Percentiles rank a stretch among this genome's conserved stretches.
Conservation (phyloP, 192 early-diverging fungal genomes). For the Backusella mclennaniae region DNA sequence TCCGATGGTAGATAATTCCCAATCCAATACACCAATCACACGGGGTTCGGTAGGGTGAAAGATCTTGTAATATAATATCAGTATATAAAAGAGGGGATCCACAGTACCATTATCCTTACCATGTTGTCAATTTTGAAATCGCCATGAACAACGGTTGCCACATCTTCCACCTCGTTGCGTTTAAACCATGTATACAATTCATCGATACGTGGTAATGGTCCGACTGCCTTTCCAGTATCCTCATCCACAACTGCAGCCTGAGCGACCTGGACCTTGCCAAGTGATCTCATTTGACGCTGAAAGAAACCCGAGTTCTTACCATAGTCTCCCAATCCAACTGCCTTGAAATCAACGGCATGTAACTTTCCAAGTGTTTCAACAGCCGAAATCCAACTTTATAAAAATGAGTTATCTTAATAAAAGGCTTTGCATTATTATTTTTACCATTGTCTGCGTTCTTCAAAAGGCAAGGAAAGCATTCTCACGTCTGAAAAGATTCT, state of each 20-base stretch:
- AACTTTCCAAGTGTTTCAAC: conserved; percentile 78
- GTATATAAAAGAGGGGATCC: conserved; percentile 4
- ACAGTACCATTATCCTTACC: conserved; percentile 15
- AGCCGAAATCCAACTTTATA: conserved; percentile 61
- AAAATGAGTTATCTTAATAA: too few species aligned
- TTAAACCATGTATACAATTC: conserved; percentile 78
- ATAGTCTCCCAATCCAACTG: conserved; percentile 68
- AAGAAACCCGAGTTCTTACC: conserved; percentile 76
- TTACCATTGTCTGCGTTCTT: conserved; percentile 58
- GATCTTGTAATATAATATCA: conserved; percentile 23
- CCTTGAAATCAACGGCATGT: conserved; percentile 67
- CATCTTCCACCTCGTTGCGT: conserved; percentile 64
- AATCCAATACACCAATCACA: conserved; percentile 92
- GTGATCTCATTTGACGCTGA: conserved; percentile 75
- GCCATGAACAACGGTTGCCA: conserved; percentile 85
- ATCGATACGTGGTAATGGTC: conserved; percentile 64
- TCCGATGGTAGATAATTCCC: conserved; percentile 90
- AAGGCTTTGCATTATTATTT: background rate
- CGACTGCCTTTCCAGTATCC: conserved; percentile 53
- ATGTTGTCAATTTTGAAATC: conserved; percentile 86
- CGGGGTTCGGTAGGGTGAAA: conserved; percentile 75
- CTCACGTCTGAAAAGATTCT: conserved; percentile 75
- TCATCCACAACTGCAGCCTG: conserved; percentile 69
- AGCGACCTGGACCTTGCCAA: conserved; percentile 58
- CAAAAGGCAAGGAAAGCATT: conserved; percentile 51